These are phyloP conservation scores for Cladosporium colombiae DNA, from an alignment of 2,329 filamentous ascomycete genomes.

Conservation along the genomic window DNA sequence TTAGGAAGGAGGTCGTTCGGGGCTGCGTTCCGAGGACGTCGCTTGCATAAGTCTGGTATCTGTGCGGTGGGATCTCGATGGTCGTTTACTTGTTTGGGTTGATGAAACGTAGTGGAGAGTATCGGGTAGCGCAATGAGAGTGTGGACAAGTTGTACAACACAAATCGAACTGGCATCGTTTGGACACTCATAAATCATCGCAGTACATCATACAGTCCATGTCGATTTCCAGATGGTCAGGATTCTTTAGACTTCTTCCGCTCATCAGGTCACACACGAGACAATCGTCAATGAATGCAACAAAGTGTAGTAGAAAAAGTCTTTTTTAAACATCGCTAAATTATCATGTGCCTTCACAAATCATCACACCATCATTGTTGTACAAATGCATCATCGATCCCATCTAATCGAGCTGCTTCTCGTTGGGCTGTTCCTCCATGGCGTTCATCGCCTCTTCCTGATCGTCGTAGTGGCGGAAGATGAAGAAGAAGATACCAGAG, in stretches of 20 bases:
- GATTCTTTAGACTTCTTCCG: too few species aligned
- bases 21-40: neutral
- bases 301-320: neutral
- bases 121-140: neutral
- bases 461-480: constrained; percentile 46
- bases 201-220: too few species aligned
- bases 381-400: neutral
- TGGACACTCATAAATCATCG: neutral
- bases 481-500: constrained; percentile 33
- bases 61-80: neutral
- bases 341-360: constrained; percentile 40
- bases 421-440: constrained; percentile 37
- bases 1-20: neutral
- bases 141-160: neutral
- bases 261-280: neutral
- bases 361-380: constrained; percentile 18
- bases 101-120: neutral
- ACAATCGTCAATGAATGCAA: neutral
- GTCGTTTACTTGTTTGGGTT: neutral
- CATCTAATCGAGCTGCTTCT: constrained; percentile 15
- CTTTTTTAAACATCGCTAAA: constrained; percentile 33
- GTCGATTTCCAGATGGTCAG: too few species aligned
- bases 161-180: neutral
- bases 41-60: too few species aligned
- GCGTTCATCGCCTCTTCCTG: constrained; percentile 54